Base-by-base conservation (phyloP, 23 red algal genomes). In the Gracilariopsis chorda region DNA sequence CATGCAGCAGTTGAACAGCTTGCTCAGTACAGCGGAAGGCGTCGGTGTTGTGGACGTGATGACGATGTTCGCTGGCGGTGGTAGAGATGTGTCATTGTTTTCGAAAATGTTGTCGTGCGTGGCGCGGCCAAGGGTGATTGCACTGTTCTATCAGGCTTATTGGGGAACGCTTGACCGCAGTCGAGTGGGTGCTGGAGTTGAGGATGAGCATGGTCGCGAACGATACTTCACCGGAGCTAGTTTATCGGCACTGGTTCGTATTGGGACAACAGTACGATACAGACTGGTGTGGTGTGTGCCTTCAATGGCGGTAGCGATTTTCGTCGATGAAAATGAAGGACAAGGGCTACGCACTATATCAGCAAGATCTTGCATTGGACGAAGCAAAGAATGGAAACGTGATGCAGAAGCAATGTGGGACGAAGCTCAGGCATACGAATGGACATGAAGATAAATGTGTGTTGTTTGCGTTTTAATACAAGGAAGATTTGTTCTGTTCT, bases 351-450 rank as follows among this genome's bases (percentile, higher is more conserved):
- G 45, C 28, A 78, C 72, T 51, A 6, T 51, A 19, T 52, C 72
- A 8, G 33, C 48, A 1, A 53, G 48, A 14, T 52, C 43, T 24
- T 78, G 72, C 29, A 78, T 52, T 10, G 2, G 27, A 52, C 10
- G 44, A 32, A 48, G 39, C 2, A 4, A 14, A 42, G 72, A 78
- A 78, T 78, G 72, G 72, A 48, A 21, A 32, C 72, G 72, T 52
- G 72, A 78, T 43, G 72, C 72, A 53, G 72, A 78, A 53, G 72
- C 72, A 48, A 78, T 78, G 72, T 78, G 72, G 72, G 72, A 78
- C 24, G 9, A 42, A 2, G 72, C 72, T 19, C 72, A 78, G 42
- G 12, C 1, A 32, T 78, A 78, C 29, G 45, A 78, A 27, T 78
- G 72, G 72, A 78, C 62, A 17, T 40, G 33, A 68, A 4, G 33